These are phyloP conservation scores for Scleroderma bovista DNA, from an alignment of 768 basidiomycete species.

Conservation along the genomic window DNA sequence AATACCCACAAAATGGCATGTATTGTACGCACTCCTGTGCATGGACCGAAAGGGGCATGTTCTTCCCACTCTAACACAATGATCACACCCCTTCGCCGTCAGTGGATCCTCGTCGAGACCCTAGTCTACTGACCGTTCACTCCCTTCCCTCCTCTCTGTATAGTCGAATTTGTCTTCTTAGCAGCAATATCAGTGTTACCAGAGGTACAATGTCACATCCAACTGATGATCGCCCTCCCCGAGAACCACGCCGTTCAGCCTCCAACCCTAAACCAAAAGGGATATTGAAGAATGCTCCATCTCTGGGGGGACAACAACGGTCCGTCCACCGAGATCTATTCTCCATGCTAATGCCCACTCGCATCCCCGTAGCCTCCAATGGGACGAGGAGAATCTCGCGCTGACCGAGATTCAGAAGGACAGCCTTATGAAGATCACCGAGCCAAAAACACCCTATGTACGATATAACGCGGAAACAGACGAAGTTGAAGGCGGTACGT, in stretches of 20 bases:
- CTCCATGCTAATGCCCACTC: neutral
- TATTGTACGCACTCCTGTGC: too few relatives aligned
- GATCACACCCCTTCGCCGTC: too few relatives aligned
- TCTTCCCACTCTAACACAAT: slow-evolving; percentile 15
- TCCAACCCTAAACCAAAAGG: slow-evolving; percentile 78
- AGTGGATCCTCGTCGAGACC: slow-evolving; percentile 8
- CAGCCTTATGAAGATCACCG: slow-evolving; percentile 96
- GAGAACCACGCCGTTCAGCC: slow-evolving; percentile 53
- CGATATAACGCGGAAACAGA: slow-evolving; percentile 87
- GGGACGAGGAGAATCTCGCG: slow-evolving; percentile 94
- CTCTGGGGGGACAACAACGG: slow-evolving; percentile 43
- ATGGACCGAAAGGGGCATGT: slow-evolving; percentile 16
- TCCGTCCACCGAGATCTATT: slow-evolving; percentile 31
- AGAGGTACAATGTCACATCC: slow-evolving; percentile 17
- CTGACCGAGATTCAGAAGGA: slow-evolving; percentile 92
- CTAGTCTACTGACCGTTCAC: slow-evolving; percentile 2
- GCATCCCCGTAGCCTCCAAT: slow-evolving; percentile 74
- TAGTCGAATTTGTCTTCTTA: neutral
- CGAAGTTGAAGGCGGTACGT: slow-evolving; percentile 74
- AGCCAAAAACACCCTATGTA: slow-evolving; percentile 96
- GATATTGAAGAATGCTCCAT: slow-evolving; percentile 77
- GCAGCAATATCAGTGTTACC: neutral
- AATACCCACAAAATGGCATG: neutral
- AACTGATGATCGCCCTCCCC: slow-evolving; percentile 39
- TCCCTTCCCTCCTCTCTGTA: neutral